Conservation (phyloP, 2,329 filamentous ascomycete genomes). For the Penicillium aurantiogriseum region DNA sequence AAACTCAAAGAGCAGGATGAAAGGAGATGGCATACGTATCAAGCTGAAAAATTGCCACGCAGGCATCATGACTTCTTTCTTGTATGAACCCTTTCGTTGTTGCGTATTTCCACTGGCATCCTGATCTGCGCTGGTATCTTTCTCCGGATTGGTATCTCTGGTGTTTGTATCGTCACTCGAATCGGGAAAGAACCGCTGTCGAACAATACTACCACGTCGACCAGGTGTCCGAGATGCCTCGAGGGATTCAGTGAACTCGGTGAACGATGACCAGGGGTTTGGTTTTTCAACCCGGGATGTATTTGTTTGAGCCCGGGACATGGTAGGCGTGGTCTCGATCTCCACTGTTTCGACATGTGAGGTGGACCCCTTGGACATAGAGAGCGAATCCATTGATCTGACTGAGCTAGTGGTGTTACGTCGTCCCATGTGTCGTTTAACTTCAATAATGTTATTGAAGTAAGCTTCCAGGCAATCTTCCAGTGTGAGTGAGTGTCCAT, state of each 20-base stretch:
- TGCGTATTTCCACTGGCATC: constrained; percentile 22
- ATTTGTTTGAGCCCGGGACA: constrained; percentile 31
- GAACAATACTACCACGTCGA: constrained; percentile 45
- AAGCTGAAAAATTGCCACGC: constrained; percentile 97
- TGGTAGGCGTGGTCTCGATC: constrained; percentile 38
- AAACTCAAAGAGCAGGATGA: constrained; percentile 31
- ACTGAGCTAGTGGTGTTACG: constrained; percentile 56
- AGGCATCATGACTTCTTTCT: constrained; percentile 88
- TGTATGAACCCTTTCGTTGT: constrained; percentile 43
- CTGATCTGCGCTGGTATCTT: constrained; percentile 15
- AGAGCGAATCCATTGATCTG: constrained; percentile 34
- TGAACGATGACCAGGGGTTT: constrained; percentile 28
- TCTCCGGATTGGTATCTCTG: constrained; percentile 25
- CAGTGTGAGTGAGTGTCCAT: constrained; percentile 70
- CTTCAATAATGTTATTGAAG: constrained; percentile 91
- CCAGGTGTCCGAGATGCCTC: constrained; percentile 20
- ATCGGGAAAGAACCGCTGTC: constrained; percentile 44
- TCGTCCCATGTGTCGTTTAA: constrained; percentile 70
- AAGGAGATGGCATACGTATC: constrained; percentile 62
- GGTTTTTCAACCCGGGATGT: constrained; percentile 24
- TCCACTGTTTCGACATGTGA: constrained; percentile 46
- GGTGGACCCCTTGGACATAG: constrained; percentile 36
- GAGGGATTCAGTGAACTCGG: constrained; percentile 27
- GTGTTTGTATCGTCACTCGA: constrained; percentile 40
- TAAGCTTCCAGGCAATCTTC: constrained; percentile 93